Evolutionary conservation across 768 basidiomycete genomes (phyloP).

Genomic region (Auricularia heimuer): DNA sequence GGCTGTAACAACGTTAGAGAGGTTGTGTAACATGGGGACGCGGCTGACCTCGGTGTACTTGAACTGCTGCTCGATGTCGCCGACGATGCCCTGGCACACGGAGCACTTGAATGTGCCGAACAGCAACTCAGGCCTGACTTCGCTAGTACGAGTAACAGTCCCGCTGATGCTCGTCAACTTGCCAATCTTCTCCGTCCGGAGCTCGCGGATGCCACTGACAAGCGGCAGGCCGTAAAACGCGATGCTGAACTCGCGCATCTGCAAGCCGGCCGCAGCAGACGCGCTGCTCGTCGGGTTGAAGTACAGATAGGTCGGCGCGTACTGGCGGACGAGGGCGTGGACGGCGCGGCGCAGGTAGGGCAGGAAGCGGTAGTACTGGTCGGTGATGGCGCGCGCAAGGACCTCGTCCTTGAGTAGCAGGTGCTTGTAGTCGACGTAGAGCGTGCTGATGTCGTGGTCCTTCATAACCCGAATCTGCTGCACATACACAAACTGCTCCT

Average conservation of each 20-base stretch:
- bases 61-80: conserved; percentile 98
- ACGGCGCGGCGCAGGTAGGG: conserved; percentile 90
- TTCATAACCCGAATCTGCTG: conserved; percentile 94
- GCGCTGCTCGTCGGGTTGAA: conserved; percentile 84
- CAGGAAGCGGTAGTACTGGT: conserved; percentile 93
- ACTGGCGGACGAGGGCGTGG: conserved; percentile 78
- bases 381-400: conserved; percentile 86
- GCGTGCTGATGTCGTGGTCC: conserved; percentile 86
- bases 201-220: conserved; percentile 87
- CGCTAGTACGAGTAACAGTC: conserved; percentile 94
- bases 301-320: conserved; percentile 91
- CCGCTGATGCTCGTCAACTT: conserved; percentile 92
- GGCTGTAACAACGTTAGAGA: conserved; percentile 42
- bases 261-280: conserved; percentile 77
- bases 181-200: conserved; percentile 89
- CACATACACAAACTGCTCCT: conserved; percentile 68
- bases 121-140: conserved; percentile 90
- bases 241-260: conserved; percentile 87
- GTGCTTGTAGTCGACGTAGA: conserved; percentile 94
- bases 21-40: conserved; percentile 4
- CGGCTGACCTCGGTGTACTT: conserved; percentile 87
- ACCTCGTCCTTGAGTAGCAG: conserved; percentile 85
- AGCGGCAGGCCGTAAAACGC: conserved; percentile 93
- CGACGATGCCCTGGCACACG: conserved; percentile 73
- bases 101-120: conserved; percentile 92